Percentiles rank a stretch among this genome's conserved stretches.
These are phyloP conservation scores for Fusarium sp. DNA, from an alignment of 2,329 filamentous ascomycete species.

Conservation along the genomic window DNA sequence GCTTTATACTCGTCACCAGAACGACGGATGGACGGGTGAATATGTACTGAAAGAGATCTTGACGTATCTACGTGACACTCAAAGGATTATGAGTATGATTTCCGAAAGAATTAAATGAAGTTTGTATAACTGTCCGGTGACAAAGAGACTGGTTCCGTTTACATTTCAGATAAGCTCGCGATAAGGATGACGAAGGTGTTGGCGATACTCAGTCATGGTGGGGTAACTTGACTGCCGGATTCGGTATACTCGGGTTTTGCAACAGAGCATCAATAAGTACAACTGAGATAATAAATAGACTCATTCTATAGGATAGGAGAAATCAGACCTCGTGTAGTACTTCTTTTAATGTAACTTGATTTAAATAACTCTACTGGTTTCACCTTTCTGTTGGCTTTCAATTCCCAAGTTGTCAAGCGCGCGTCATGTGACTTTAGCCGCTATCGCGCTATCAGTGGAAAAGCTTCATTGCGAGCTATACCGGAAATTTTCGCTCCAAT, in stretches of 20 bases:
- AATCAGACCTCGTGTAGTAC: background rate
- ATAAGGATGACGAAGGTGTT: slow-evolving; percentile 20
- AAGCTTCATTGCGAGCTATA: slow-evolving; percentile 30
- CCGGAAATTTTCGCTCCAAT: slow-evolving; percentile 38
- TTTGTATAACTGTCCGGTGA: background rate
- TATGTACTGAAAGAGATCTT: background rate
- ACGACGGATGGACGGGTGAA: background rate
- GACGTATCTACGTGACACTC: background rate
- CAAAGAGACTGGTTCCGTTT: background rate
- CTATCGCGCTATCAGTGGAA: slow-evolving; percentile 21
- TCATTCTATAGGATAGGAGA: accelerated
- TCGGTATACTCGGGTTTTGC: background rate
- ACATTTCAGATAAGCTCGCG: background rate
- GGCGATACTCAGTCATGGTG: slow-evolving; percentile 30
- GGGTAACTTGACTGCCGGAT: slow-evolving; percentile 10
- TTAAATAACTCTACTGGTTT: accelerated
- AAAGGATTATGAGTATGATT: background rate
- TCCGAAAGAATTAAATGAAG: background rate
- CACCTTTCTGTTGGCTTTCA: background rate
- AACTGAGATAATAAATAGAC: background rate
- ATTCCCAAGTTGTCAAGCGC: background rate
- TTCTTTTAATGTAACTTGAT: background rate
- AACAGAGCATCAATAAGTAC: background rate
- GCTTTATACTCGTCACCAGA: background rate
- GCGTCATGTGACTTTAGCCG: slow-evolving; percentile 41